Evolutionary conservation across 73 alveolate genomes (phyloP).

Genomic region (Symbiodinium pilosum): DNA sequence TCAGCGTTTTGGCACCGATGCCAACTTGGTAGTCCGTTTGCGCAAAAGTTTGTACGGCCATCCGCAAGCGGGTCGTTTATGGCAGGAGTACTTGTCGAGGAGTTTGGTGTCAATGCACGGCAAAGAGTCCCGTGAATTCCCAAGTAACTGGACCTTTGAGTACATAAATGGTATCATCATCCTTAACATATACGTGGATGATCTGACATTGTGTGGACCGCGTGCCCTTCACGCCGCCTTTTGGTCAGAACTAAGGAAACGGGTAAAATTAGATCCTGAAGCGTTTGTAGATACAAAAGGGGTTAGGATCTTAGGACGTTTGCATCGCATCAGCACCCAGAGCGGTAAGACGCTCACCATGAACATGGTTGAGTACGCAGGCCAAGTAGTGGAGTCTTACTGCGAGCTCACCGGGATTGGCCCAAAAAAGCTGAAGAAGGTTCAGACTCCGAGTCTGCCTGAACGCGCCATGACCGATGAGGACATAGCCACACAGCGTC

Average conservation of each 20-base stretch:
- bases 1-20: background rate
- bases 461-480: conserved; percentile 44
- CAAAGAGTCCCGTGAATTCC: background rate
- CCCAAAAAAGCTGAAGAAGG: background rate
- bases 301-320: background rate
- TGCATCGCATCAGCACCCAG: background rate
- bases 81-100: background rate
- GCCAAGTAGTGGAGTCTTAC: background rate
- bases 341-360: background rate
- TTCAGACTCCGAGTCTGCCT: background rate
- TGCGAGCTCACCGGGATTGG: conserved; percentile 19
- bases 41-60: conserved; percentile 3
- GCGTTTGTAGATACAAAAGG: background rate
- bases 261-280: background rate
- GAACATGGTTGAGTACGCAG: conserved; percentile 6
- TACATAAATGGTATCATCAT: background rate
- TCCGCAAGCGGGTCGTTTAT: background rate
- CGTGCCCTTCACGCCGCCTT: background rate
- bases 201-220: background rate
- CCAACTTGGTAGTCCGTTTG: background rate
- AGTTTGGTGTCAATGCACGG: background rate
- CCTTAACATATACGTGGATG: conserved; percentile 17
- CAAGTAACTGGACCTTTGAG: background rate
- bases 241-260: background rate
- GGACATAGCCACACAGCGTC: background rate